Conservation (phyloP, 139 green algal species). For the Monoraphidium neglectum region DNA sequence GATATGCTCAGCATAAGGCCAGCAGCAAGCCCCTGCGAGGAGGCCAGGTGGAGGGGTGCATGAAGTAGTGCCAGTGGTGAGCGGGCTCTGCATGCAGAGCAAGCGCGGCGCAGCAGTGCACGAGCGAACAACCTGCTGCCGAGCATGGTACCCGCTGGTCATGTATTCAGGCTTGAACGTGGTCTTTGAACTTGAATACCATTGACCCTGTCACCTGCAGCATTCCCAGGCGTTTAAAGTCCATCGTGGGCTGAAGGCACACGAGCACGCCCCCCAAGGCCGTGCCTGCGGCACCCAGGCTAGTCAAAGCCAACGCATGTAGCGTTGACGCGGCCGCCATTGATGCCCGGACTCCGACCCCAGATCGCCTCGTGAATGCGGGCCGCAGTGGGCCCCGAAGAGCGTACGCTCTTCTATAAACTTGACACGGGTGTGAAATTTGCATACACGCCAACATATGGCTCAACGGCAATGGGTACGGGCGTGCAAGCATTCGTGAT, state of each 20-base stretch:
- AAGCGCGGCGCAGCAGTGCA: not conserved
- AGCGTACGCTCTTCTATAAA: too few relatives aligned
- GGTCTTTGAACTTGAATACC: not conserved
- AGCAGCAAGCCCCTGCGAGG: conserved; percentile 62
- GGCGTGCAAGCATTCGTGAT: too few relatives aligned
- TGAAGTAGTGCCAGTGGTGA: too few relatives aligned
- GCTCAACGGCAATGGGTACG: too few relatives aligned
- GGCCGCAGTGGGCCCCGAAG: too few relatives aligned
- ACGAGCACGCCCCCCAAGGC: conserved; percentile 66
- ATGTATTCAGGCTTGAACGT: not conserved
- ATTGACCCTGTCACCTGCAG: conserved; percentile 64
- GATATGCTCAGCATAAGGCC: conserved; percentile 80
- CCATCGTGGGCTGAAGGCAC: conserved; percentile 64
- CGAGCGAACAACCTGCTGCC: too few relatives aligned
- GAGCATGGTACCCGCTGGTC: not conserved
- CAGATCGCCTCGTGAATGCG: too few relatives aligned
- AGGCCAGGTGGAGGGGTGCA: not conserved
- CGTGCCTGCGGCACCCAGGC: conserved; percentile 59
- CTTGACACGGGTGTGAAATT: too few relatives aligned
- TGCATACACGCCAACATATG: too few relatives aligned
- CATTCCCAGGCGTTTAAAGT: conserved; percentile 56
- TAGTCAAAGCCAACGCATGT: conserved; percentile 49
- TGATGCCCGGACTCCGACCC: too few relatives aligned
- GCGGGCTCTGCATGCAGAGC: not conserved
- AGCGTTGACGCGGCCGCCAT: too few relatives aligned